Conservation (phyloP, 1,284 basidiomycete species). For the Cerioporus squamosus region DNA sequence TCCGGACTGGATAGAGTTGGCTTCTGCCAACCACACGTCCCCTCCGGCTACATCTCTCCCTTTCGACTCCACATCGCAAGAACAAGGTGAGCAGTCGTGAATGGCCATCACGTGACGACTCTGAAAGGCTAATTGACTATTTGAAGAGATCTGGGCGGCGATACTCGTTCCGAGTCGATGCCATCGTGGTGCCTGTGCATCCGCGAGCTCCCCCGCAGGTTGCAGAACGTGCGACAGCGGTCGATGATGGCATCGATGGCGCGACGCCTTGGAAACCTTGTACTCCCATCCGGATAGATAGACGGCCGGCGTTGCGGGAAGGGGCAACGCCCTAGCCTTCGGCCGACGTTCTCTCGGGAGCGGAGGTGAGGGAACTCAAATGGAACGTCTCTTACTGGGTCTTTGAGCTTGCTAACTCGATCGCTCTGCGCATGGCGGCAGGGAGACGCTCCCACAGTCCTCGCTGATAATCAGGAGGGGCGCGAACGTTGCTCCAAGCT, state of each 20-base stretch:
- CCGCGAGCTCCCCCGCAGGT: constrained; percentile 3
- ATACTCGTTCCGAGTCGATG: constrained; percentile 12
- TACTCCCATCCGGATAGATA: constrained; percentile 13
- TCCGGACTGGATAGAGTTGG: constrained; percentile 23
- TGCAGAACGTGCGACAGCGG: constrained; percentile 16
- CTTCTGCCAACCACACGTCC: constrained; percentile 8
- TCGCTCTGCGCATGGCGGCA: not conserved
- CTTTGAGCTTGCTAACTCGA: constrained; percentile 6
- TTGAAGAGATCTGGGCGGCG: constrained; percentile 17
- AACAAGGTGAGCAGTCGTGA: constrained; percentile 17
- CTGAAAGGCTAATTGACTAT: constrained; percentile 29
- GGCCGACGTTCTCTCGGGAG: constrained; percentile 13
- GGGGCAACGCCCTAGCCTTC: constrained; percentile 4
- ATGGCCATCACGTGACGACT: constrained; percentile 17
- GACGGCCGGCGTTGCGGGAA: constrained; percentile 11
- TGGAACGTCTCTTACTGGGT: constrained; percentile 3
- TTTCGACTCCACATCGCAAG: not conserved
- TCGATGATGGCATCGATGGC: constrained; percentile 17
- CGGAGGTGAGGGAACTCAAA: constrained; percentile 7
- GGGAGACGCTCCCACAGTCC: not conserved
- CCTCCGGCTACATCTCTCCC: constrained; percentile 12
- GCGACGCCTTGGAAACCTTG: constrained; percentile 9
- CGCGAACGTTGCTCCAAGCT: constrained; percentile 4
- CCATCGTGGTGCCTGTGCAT: constrained; percentile 13
- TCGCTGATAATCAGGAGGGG: constrained; percentile 9